Evolutionary conservation across 2,329 filamentous ascomycete species (phyloP).

Genomic region (Sclerotinia trifoliorum): DNA sequence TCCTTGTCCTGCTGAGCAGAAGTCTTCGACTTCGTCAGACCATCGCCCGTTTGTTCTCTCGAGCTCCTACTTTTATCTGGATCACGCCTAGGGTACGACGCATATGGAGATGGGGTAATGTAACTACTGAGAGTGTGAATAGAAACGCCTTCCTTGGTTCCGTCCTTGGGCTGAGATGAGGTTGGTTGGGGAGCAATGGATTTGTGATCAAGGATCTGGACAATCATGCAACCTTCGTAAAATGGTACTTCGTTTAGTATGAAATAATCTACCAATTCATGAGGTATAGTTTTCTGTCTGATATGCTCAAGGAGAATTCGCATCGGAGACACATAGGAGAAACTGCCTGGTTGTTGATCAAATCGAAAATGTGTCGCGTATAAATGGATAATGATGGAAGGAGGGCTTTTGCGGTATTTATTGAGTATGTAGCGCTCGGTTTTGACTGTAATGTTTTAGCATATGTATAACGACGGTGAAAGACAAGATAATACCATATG

Average conservation of each 20-base stretch:
- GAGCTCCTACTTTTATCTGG: conserved; percentile 38
- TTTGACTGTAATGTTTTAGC: conserved; percentile 54
- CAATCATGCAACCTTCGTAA: conserved; percentile 93
- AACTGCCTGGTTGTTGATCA: conserved; percentile 81
- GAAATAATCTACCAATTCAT: conserved; percentile 82
- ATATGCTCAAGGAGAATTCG: conserved; percentile 74
- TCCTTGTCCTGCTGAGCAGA: conserved; percentile 55
- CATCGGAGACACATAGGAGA: conserved; percentile 92
- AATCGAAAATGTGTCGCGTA: conserved; percentile 86
- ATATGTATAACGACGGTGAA: conserved; percentile 29
- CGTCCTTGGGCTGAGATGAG: conserved; percentile 52
- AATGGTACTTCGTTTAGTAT: conserved; percentile 64
- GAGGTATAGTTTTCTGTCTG: conserved; percentile 73
- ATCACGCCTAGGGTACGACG: conserved; percentile 65
- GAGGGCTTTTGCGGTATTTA: conserved; percentile 70
- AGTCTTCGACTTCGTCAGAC: conserved; percentile 33
- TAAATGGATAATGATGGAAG: conserved; percentile 84
- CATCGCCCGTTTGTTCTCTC: conserved; percentile 38
- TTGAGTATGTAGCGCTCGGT: conserved; percentile 76
- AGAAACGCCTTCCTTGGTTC: conserved; percentile 70
- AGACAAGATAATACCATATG: conserved; percentile 49
- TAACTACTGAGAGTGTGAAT: conserved; percentile 91
- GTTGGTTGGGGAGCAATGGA: conserved; percentile 61
- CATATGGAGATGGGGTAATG: conserved; percentile 84
- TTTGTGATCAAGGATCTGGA: conserved; percentile 88